Base-by-base conservation (phyloP, 2,329 filamentous ascomycete genomes). In the Pseudocercospora pini-densiflorae region DNA sequence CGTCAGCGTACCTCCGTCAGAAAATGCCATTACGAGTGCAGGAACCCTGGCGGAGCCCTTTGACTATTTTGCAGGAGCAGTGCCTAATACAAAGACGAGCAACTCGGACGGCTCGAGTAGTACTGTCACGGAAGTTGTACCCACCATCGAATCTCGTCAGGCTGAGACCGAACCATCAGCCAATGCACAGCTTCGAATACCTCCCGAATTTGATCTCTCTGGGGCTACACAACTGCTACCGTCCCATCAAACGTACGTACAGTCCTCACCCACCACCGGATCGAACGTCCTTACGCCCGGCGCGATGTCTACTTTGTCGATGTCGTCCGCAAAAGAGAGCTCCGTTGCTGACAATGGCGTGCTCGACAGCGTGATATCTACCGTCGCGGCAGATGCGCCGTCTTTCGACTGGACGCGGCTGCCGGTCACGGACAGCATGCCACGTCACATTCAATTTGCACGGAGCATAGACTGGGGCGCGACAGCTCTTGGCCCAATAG, bases 371-470 rank as follows among this genome's bases (percentile, higher is more conserved):
- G 70, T 72, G 29, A 73, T 75, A n/a, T 21, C 71, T 24, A 69
- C 64, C 45, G 70, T 73, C 8, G 43, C 72, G 5, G 62, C 70
- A 14, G 76, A 77, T 60, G 67, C 60, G 74, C 82, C 71, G 82
- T 90, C 88, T 33, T 94, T 94, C 75, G 92, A 96, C 77, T 95
- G 92, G 92, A 95, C 92, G 3, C 85, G 88, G 62, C 83, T 94
- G 58, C 87, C 90, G 1, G 60, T 90, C 12, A 86, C 86, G 4
- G 81, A 88, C 14, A 85, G 84, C 27, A 82, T 94, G 47, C 89
- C 90, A 1, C 80, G 84, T 8, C 92, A 95, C 75, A 90, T 94
- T 55, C 87, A 85, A 62, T 92, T 94, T 71, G 89, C 90, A 19
- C 87, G 90, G 43, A 88, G 86, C 45, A 78, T 90, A 40, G 89